Evolutionary conservation across 305 asterid genomes (phyloP), one percentile per base, ranked within the genome.

Genomic region (Plantago coronopus): DNA sequence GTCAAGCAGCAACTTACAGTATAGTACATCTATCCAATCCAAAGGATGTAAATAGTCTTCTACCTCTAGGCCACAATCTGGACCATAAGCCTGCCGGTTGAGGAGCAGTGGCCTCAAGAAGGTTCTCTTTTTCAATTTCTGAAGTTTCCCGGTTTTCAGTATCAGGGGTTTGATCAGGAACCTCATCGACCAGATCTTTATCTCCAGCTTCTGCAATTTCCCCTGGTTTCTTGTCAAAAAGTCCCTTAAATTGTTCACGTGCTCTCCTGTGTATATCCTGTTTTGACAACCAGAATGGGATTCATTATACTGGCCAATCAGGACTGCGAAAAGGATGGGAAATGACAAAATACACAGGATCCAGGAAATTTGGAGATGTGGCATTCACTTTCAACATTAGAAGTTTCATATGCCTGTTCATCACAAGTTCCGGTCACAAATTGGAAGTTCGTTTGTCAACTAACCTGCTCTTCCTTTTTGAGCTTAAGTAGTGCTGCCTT

Each of bases 151-250:
- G 68, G 49, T 77, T 75, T 49, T 76, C 75, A 4, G 55, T 59
- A 14, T 75, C 78, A 31, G 19, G 59, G 64, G 57, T 69, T 65
- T 77, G 83, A n/a, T 17, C 69, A 2, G 77, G 62, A 48, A 31
- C 76, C 23, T 62, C 77, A 40, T 80, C 77, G 17, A 8, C 78
- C 46, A 1, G 17, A 40, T 82, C 88, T 17, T 21, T 54, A 23
- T 57, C 76, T 58, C 74, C 86, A 34, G 69, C 87, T 67, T 81
- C 99, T 0, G 97, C 61, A 42, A 93, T 93, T 68, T 87, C 96
- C 37, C 99, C 99, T 19, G 99, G 96, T 68, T 81, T 93, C 89
- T 93, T 93, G 84, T 93, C 96, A 38, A 89, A 93, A 54, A 93
- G 63, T 58, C 99, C 99, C 79, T 89, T 87, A 47, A 87, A 93